Conservation (phyloP, 148 eudicot genomes). For the Pouteria glomerata region DNA sequence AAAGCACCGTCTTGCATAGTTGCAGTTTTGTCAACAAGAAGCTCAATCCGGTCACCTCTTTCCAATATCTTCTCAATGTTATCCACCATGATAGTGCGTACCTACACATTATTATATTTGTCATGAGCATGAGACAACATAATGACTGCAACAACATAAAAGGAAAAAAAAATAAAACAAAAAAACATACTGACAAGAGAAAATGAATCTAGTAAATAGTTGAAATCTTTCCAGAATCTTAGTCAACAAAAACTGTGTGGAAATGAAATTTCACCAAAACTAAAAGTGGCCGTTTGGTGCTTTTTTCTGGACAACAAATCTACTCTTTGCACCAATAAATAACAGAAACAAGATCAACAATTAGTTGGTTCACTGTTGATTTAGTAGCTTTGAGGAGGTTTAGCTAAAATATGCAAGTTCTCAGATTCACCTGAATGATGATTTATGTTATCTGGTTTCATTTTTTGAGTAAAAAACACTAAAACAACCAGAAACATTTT, state of each 20-base stretch:
- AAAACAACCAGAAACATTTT: not conserved
- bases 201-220: not conserved
- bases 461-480: not conserved
- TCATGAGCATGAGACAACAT: not conserved
- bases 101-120: conserved; percentile 38
- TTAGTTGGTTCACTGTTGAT: not conserved
- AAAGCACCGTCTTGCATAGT: conserved; percentile 98
- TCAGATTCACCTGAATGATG: not conserved
- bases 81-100: conserved; percentile 95
- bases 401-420: not conserved
- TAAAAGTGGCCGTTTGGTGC: not conserved
- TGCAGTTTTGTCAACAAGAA: conserved; percentile 94
- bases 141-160: not conserved
- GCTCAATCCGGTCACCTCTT: conserved; percentile 96
- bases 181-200: not conserved
- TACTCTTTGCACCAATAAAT: not conserved
- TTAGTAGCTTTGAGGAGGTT: not conserved
- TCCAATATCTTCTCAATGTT: conserved; percentile 93
- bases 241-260: not conserved
- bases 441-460: not conserved
- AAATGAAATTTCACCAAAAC: not conserved
- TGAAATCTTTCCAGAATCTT: not conserved
- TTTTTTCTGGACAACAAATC: not conserved
- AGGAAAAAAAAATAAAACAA: not conserved
- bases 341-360: not conserved